Percentiles rank a stretch among this genome's conserved stretches.
Evolutionary conservation across 2,329 filamentous ascomycete genomes (phyloP).

Genomic region (Neophaeococcomyces aloes): DNA sequence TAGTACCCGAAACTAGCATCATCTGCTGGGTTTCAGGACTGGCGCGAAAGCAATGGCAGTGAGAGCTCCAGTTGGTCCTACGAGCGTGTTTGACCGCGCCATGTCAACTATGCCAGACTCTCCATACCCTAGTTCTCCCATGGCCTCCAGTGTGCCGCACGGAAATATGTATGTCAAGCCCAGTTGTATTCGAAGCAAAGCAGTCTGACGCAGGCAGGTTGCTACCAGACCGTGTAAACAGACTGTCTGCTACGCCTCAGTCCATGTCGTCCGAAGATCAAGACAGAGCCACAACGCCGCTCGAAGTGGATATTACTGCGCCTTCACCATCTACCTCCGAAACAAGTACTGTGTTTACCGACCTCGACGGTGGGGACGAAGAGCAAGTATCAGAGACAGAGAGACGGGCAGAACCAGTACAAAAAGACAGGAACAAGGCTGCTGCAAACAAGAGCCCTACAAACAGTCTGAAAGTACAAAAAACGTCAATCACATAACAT

Average conservation of each 20-base stretch:
- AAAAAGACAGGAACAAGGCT: constrained; percentile 1
- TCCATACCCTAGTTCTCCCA: constrained; percentile 7
- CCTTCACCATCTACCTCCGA: constrained; percentile 50
- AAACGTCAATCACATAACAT: background rate
- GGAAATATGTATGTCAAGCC: constrained; percentile 5
- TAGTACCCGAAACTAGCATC: constrained; percentile 4
- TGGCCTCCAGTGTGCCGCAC: constrained; percentile 5
- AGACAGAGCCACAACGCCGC: constrained; percentile 4
- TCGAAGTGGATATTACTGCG: constrained; percentile 34
- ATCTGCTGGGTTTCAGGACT: background rate
- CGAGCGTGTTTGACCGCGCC: background rate
- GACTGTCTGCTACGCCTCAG: background rate
- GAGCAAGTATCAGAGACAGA: constrained; percentile 24
- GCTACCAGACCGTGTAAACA: background rate
- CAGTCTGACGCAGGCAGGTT: constrained; percentile 4
- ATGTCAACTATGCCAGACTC: constrained; percentile 5
- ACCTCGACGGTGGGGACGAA: constrained; percentile 55
- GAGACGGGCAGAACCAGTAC: constrained; percentile 5
- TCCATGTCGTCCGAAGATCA: background rate
- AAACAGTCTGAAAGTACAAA: constrained; percentile 3
- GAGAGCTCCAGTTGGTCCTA: background rate
- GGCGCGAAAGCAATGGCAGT: constrained; percentile 1
- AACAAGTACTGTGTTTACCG: constrained; percentile 62
- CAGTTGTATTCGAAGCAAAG: background rate
- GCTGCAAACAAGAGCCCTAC: constrained; percentile 1